Conservation (phyloP, 768 basidiomycete genomes). For the Agaricus subrufescens region DNA sequence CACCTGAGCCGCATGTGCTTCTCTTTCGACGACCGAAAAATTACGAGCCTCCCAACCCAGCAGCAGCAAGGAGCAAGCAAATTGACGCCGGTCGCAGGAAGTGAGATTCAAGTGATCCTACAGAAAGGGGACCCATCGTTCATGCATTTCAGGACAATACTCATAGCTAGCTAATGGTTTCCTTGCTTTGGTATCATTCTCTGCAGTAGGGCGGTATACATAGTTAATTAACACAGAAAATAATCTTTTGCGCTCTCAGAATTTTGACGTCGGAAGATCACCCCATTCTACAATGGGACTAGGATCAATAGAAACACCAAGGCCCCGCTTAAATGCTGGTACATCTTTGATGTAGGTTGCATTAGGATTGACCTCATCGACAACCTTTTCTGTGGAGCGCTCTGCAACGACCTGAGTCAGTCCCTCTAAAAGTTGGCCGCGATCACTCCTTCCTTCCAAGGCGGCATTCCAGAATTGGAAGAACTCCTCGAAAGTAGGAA, state of each 20-base stretch:
- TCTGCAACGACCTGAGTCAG: slow-evolving; percentile 55
- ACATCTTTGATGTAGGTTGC: slow-evolving; percentile 65
- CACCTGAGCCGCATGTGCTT: slow-evolving; percentile 90
- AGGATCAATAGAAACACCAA: slow-evolving; percentile 53
- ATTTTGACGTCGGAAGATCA: slow-evolving; percentile 60
- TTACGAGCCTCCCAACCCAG: slow-evolving; percentile 51
- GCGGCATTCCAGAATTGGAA: slow-evolving; percentile 57
- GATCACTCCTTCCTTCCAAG: slow-evolving; percentile 34
- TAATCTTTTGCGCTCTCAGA: slow-evolving; percentile 27
- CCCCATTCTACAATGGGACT: slow-evolving; percentile 70
- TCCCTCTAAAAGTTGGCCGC: slow-evolving; percentile 41
- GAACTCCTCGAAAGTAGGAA: slow-evolving; percentile 59
- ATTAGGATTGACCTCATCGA: slow-evolving; percentile 37
- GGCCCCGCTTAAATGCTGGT: slow-evolving; percentile 56
- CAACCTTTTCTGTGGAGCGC: slow-evolving; percentile 52
- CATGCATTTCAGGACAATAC: background rate
- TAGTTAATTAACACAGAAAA: background rate
- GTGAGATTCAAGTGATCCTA: background rate
- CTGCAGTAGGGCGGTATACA: background rate
- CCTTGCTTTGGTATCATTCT: background rate
- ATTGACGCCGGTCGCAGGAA: slow-evolving; percentile 29
- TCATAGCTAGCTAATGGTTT: slow-evolving; percentile 2
- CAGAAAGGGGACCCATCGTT: background rate
- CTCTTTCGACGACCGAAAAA: slow-evolving; percentile 84
- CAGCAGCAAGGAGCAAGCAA: slow-evolving; percentile 30